These are phyloP conservation scores for Brachypodium distachyon DNA, from an alignment of 202 grass and related monocot genomes.

Conservation along the genomic window DNA sequence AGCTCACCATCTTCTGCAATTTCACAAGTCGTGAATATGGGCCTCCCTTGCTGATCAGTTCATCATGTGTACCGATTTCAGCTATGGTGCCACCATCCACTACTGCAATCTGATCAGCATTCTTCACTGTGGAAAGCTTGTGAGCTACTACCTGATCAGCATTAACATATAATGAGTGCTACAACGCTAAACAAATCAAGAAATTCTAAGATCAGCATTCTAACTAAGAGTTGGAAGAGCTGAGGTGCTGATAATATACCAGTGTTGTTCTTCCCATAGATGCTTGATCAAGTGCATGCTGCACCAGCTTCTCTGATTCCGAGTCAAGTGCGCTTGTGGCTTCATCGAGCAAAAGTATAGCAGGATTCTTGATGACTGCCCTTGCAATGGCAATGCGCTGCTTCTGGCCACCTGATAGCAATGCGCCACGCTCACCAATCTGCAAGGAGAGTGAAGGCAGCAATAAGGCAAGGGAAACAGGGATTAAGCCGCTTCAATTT, in stretches of 20 bases:
- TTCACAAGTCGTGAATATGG: slow-evolving; percentile 92
- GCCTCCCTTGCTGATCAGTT: slow-evolving; percentile 62
- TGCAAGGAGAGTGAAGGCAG: slow-evolving; percentile 17
- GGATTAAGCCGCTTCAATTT: neutral
- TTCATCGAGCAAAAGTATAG: slow-evolving; percentile 94
- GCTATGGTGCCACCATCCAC: slow-evolving; percentile 72
- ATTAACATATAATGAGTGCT: slow-evolving; percentile 8
- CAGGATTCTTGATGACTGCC: slow-evolving; percentile 90
- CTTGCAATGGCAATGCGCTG: slow-evolving; percentile 94
- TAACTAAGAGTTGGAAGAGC: slow-evolving; percentile 6
- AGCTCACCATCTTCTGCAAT: slow-evolving; percentile 89
- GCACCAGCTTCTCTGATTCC: slow-evolving; percentile 93
- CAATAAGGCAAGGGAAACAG: neutral
- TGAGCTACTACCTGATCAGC: slow-evolving; percentile 85
- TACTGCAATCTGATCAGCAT: slow-evolving; percentile 91
- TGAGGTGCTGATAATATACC: slow-evolving; percentile 26
- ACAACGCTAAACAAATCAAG: neutral
- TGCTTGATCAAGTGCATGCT: slow-evolving; percentile 96
- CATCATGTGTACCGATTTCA: slow-evolving; percentile 95
- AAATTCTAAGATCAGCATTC: neutral
- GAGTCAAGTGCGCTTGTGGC: slow-evolving; percentile 97
- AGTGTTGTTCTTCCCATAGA: slow-evolving; percentile 99
- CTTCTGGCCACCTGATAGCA: slow-evolving; percentile 92
- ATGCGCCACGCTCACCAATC: slow-evolving; percentile 87
- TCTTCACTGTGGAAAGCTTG: slow-evolving; percentile 95